Percentiles rank a stretch among this genome's conserved stretches.
phyloP scores from a whole-genome alignment of 805 yeast genomes.

The Cyberlindnera maritima region DNA sequence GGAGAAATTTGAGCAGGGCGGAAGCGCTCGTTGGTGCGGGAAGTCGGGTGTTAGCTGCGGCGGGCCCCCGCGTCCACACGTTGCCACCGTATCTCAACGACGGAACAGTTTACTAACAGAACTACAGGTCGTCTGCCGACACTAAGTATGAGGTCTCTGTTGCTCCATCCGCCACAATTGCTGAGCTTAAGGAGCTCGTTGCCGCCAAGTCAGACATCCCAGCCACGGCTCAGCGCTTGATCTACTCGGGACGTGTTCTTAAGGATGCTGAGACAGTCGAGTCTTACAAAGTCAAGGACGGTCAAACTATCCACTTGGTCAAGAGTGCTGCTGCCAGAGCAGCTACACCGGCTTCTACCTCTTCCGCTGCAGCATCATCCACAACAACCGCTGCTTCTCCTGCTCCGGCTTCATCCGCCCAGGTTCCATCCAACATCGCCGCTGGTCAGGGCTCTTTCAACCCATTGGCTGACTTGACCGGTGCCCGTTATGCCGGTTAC shows the following conservation, averaged over 20 bases:
- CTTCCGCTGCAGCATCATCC: conserved; percentile 21
- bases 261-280: conserved; percentile 77
- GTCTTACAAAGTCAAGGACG: conserved; percentile 76
- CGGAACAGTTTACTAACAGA: conserved; percentile 6
- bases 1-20: too few relatives aligned
- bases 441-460: conserved; percentile 89
- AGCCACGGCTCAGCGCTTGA: conserved; percentile 78
- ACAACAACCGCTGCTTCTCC: conserved; percentile 37
- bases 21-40: too few relatives aligned
- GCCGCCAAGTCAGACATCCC: conserved; percentile 64
- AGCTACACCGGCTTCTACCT: conserved; percentile 20
- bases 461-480: conserved; percentile 88
- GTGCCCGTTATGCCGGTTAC: conserved; percentile 94
- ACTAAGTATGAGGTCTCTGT: conserved; percentile 69
- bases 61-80: too few relatives aligned
- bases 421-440: conserved; percentile 74
- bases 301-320: conserved; percentile 87
- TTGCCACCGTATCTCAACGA: neutral
- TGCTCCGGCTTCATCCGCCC: conserved; percentile 1
- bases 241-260: conserved; percentile 90
- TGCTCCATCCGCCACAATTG: conserved; percentile 52
- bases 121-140: conserved; percentile 54
- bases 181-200: conserved; percentile 65
- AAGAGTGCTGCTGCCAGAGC: conserved; percentile 63
- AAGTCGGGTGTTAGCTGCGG: too few relatives aligned